phyloP scores from a whole-genome alignment of 2,329 filamentous ascomycete genomes.

The Phyllosticta citribraziliensis region DNA sequence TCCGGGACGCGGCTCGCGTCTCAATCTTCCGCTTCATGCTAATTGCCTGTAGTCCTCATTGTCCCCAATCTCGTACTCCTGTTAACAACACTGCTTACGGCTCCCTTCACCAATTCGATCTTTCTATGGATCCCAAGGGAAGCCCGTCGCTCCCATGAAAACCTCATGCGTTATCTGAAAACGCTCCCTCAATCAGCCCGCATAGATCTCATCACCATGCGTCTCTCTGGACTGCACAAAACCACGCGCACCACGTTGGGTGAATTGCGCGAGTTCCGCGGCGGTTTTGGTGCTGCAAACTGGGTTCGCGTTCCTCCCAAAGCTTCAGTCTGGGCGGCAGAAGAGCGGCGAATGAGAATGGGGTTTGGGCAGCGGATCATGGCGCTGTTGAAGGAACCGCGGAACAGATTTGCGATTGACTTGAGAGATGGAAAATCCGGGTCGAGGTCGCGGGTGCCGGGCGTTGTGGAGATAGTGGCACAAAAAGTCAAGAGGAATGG shows the following conservation, averaged over 20 bases:
- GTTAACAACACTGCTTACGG: conserved; percentile 24
- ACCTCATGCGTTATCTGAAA: conserved; percentile 20
- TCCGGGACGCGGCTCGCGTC: neutral
- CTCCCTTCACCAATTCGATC: conserved; percentile 27
- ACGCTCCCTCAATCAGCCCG: conserved; percentile 17
- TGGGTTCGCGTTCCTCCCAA: neutral
- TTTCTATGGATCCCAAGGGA: conserved; percentile 22
- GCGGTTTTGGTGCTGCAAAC: neutral
- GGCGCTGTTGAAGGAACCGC: neutral
- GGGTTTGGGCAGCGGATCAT: neutral
- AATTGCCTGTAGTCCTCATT: conserved; percentile 17
- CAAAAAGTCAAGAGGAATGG: neutral
- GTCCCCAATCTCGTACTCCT: conserved; percentile 23
- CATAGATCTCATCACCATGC: conserved; percentile 26
- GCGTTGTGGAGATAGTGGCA: neutral
- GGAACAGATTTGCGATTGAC: neutral
- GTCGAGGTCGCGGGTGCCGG: neutral
- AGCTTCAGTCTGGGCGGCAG: neutral
- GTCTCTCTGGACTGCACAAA: conserved; percentile 23
- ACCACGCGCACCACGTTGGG: conserved; percentile 20
- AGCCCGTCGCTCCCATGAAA: conserved; percentile 18
- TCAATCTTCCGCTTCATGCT: neutral
- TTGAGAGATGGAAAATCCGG: neutral
- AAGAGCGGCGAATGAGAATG: neutral
- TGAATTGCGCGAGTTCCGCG: conserved; percentile 18